Base-by-base conservation (phyloP, 164 flowering plant genomes). In the Umbellularia californica region DNA sequence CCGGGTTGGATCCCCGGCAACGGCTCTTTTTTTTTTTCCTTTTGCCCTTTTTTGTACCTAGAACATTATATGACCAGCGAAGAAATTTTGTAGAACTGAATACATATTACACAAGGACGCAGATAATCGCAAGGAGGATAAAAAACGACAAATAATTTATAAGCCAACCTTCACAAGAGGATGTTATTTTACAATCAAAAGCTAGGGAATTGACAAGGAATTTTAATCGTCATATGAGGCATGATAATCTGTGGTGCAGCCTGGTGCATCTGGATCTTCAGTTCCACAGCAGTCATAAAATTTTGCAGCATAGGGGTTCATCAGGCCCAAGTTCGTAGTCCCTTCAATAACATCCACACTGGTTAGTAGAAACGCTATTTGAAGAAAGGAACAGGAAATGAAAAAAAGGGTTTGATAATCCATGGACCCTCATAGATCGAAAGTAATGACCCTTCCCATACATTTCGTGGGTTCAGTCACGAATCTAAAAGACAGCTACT, bases 221-320 rank as follows among this genome's bases (percentile, higher is more conserved):
- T 5, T 5, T 66, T 77, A 85, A 68, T 90, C 94, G 58, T 92
- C 94, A 72, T 88, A 90, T 12, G 95, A 89, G 10, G 87, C 81
- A 79, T 90, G 95, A 75, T 66, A 82, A 78, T 83, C 79, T 25
- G 89, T 84, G 19, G 77, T 81, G 87, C 97, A 90, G 65, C 97
- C 97, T 47, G 88, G 69, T 24, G 95, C 92, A 30, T 82, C 85
- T 17, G 90, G 88, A 47, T 92, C 90, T 83, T 90, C 95, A 9
- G 97, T 93, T 76, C 97, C 97, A 77, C 97, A 90, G 62, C 97
- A 89, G 71, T 92, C 97, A 41, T 88, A 92, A 73, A n/a, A n/a
- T n/a, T n/a, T n/a, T n/a, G n/a, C n/a, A n/a, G n/a, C n/a, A n/a
- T n/a, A n/a, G n/a, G n/a, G 95, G 95, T 79, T 90, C 97, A 76